Percentiles rank a stretch among this genome's conserved stretches.
These are phyloP conservation scores for Cryptosporidium tyzzeri DNA, from an alignment of 169 alveolate species.

Conservation along the genomic window DNA sequence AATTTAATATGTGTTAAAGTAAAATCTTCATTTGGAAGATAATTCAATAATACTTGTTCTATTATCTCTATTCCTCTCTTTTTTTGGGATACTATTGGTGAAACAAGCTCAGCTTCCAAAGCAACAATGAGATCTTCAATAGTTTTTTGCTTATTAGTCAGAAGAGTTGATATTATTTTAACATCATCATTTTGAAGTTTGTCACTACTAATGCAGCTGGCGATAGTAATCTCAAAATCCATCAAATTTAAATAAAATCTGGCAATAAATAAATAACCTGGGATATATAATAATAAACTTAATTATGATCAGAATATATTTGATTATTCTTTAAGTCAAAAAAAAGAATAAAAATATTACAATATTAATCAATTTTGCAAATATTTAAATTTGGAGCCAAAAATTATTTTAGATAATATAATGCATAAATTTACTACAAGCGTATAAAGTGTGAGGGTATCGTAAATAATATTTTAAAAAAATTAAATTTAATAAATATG, in stretches of 20 bases:
- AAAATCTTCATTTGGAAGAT: slow-evolving; percentile 44
- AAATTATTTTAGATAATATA: neutral
- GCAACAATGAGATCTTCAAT: slow-evolving; percentile 25
- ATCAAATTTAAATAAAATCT: neutral
- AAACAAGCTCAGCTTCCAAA: slow-evolving; percentile 33
- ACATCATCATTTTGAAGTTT: slow-evolving; percentile 26
- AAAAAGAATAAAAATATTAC: neutral
- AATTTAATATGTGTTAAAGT: slow-evolving; percentile 19
- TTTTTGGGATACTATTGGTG: slow-evolving; percentile 47
- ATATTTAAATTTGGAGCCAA: slow-evolving; percentile 23
- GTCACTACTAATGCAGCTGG: slow-evolving; percentile 37
- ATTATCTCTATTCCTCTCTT: slow-evolving; percentile 63
- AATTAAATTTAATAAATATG: slow-evolving; percentile 7
- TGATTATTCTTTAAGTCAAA: neutral
- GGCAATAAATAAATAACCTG: neutral
- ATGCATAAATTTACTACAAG: neutral
- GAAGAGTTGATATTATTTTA: neutral
- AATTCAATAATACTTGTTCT: slow-evolving; percentile 9
- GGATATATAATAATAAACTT: neutral
- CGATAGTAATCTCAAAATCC: slow-evolving; percentile 16
- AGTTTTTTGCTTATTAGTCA: neutral
- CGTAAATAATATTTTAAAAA: slow-evolving; percentile 4
- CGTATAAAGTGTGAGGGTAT: slow-evolving; percentile 31
- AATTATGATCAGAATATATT: too few species aligned
- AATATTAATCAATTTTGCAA: neutral